Evolutionary conservation across 176 grass and related monocot genomes (phyloP), one percentile per base, ranked within the genome.

Genomic region (Phoenix dactylifera): DNA sequence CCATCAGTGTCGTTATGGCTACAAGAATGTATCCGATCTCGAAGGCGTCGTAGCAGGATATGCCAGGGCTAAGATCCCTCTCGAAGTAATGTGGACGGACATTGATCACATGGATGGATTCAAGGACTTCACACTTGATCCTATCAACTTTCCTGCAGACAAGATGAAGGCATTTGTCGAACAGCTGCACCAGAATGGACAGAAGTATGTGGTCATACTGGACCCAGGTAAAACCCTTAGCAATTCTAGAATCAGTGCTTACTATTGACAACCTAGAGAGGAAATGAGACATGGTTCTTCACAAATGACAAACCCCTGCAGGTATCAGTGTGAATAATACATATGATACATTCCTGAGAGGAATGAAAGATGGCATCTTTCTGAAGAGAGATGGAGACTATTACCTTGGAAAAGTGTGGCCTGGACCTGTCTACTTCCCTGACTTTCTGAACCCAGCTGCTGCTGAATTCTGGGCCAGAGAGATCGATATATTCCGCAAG

Each of bases 71-170:
- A 65, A 65, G 76, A 85, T 96, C 22, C 91, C 91, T 4, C 55
- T 96, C 15, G 91, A 96, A 72, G 86, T 90, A 7, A 96, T 96
- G 91, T 96, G 91, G 91, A 85, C 83, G 14, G 86, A 96, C 75
- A 96, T 96, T 19, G 91, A 96, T 69, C 80, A 96, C 86, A 96
- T 96, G 91, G 75, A 96, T 59, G 74, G 54, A 9, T 90, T 19
- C 80, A 79, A 90, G 71, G 91, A 96, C 65, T 96, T 90, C 68
- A 96, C 91, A 1, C 61, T 96, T 0, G 66, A 90, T 35, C 86
- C 77, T 1, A 59, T 87, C 20, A 96, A 96, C 55, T 96, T 96
- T 52, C 80, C 80, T 22, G 67, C 65, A 16, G 64, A 58, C 4
- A 57, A 61, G 4, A 72, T 96, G 74, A 80, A 70, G 2, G 54